Evolutionary conservation across 305 asterid genomes (phyloP), one percentile per base, ranked within the genome.

Genomic region (Fraxinus velutina): DNA sequence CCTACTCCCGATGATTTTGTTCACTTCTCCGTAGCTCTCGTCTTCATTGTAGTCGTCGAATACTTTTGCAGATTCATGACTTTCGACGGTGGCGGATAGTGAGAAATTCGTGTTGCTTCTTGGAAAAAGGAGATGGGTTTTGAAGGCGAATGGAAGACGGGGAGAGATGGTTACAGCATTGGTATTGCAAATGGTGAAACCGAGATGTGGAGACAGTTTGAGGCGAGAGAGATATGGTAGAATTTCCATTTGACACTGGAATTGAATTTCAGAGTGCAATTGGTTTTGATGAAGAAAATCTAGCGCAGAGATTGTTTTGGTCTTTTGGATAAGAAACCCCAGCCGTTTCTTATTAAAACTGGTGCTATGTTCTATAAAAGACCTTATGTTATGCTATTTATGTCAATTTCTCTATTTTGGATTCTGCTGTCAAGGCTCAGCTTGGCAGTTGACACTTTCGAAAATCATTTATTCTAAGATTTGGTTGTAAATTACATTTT

Each of bases 11-110:
- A 95, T 85, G 85, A 95, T 93, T 24, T 89, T 88, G 85, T 34
- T 84, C 1, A 95, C 99, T 57, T 95, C 99, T 33, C 98, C 99
- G 83, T 93, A 95, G 29, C 85, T 78, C 81, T 93, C 98, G 0
- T 86, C 97, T 29, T 86, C 90, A 36, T 88, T 87, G 87, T 89
- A 95, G 68, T 89, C 90, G 83, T 76, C 75, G 88, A 90, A 92
- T 78, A 80, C 86, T 68, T 37, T 5, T 0, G 84, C 80, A 1
- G 85, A 57, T 34, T 83, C 82, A 2, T 76, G 95, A 90, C 87
- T 87, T 75, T 90, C 91, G 72, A 91, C 85, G 17, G 97, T 90
- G 85, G 97, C 95, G 50, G 83, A 85, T 81, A 90, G 85, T 0
- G 88, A 77, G 75, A 88, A 78, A 29, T 71, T 87, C 37, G 74